Evolutionary conservation across 129 eudicot genomes (phyloP).

Genomic region (Heracleum sosnowskyi): DNA sequence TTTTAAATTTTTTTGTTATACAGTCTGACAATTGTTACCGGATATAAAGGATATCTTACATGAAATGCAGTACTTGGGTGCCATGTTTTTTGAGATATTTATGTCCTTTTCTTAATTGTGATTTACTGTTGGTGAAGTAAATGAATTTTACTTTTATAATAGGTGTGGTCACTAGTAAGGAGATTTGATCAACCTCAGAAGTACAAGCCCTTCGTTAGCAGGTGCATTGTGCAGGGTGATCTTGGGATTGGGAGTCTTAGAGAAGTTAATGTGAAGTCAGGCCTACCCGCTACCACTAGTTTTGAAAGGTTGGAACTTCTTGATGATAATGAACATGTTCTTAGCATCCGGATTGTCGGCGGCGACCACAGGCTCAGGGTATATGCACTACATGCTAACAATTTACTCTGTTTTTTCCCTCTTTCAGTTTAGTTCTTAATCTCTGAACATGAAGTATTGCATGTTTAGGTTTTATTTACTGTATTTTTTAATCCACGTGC

Average conservation of each 20-base stretch:
- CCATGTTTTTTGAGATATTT: not conserved
- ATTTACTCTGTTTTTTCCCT: not conserved
- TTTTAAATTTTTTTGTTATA: not conserved
- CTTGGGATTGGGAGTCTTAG: slow-evolving; percentile 59
- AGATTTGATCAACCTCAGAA: slow-evolving; percentile 64
- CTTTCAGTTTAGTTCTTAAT: not conserved
- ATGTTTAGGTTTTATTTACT: not conserved
- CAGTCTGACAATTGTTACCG: not conserved
- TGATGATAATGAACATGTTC: slow-evolving; percentile 57
- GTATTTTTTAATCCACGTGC: not conserved
- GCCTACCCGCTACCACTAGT: slow-evolving; percentile 68
- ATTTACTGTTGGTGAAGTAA: not conserved
- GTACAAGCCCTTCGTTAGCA: slow-evolving; percentile 65
- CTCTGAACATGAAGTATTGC: not conserved
- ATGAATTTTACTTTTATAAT: not conserved
- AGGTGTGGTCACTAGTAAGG: slow-evolving; percentile 72
- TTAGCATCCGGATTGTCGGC: slow-evolving; percentile 51
- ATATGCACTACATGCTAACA: not conserved
- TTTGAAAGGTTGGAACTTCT: slow-evolving; percentile 63
- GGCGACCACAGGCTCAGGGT: slow-evolving; percentile 77
- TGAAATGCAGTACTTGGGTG: not conserved
- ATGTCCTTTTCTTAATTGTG: not conserved
- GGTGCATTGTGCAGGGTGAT: slow-evolving; percentile 48
- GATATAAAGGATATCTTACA: not conserved
- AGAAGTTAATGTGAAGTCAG: slow-evolving; percentile 68